Conservation (phyloP, 148 eudicot species). For the Tetragonia tetragonoides region DNA sequence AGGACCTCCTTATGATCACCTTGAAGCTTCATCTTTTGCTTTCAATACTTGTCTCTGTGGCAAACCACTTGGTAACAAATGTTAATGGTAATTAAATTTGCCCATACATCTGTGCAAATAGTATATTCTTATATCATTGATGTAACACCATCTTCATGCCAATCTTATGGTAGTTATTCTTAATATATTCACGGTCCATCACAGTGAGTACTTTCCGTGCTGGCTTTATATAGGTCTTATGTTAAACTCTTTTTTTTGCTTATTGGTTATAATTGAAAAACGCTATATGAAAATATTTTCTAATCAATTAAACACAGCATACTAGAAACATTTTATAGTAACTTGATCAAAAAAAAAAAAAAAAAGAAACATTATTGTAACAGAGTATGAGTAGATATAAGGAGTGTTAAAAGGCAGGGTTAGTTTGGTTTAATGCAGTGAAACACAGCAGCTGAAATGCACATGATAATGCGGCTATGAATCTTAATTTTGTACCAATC, state of each 20-base stretch:
- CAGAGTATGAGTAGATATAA: too few relatives aligned
- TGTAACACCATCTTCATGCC: not conserved
- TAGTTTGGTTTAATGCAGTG: not conserved
- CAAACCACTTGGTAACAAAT: conserved; percentile 59
- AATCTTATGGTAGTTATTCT: not conserved
- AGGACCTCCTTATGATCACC: conserved; percentile 74
- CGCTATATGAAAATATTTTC: too few relatives aligned
- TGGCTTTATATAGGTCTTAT: too few relatives aligned
- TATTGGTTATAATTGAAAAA: too few relatives aligned
- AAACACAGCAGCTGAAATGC: conserved; percentile 1
- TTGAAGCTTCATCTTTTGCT: conserved; percentile 72
- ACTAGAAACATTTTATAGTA: too few relatives aligned
- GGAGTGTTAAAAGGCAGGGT: not conserved
- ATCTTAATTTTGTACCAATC: not conserved
- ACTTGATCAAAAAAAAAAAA: too few relatives aligned
- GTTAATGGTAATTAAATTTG: conserved; percentile 26
- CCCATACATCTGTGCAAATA: conserved; percentile 15
- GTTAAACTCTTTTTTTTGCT: too few relatives aligned
- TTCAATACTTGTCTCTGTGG: conserved; percentile 81
- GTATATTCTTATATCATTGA: not conserved
- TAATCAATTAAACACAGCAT: too few relatives aligned
- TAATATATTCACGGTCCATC: too few relatives aligned
- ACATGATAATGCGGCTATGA: not conserved
- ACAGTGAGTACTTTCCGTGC: too few relatives aligned
- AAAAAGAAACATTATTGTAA: too few relatives aligned